A percentile compares a stretch with the other conserved stretches of the same genome.
phyloP scores from a whole-genome alignment of 768 basidiomycete species.

The Russula griseocarnosa region DNA sequence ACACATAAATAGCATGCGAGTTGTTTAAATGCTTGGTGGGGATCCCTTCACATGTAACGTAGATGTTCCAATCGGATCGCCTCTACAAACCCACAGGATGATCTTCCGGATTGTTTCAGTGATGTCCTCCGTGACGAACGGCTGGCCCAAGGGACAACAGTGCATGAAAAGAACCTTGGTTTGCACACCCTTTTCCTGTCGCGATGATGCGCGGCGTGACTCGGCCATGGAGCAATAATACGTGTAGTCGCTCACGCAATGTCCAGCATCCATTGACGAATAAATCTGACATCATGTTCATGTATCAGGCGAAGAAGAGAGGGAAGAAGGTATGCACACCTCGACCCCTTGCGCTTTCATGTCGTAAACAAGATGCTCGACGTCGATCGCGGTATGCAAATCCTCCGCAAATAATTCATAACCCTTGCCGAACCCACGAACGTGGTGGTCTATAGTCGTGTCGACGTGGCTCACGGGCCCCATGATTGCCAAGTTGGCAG shows the following conservation, averaged over 20 bases:
- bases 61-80: conserved; percentile 13
- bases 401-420: conserved; percentile 53
- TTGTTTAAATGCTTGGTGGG: background rate
- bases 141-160: conserved; percentile 64
- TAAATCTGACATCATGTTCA: conserved; percentile 49
- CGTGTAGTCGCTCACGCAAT: conserved; percentile 71
- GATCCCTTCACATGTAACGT: background rate
- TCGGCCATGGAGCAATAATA: conserved; percentile 74
- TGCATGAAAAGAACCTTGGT: conserved; percentile 63
- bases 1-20: background rate
- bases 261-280: conserved; percentile 70
- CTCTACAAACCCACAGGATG: conserved; percentile 52
- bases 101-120: conserved; percentile 61
- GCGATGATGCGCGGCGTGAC: conserved; percentile 41
- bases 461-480: conserved; percentile 13
- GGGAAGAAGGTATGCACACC: conserved; percentile 34
- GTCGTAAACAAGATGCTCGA: conserved; percentile 49
- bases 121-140: conserved; percentile 60
- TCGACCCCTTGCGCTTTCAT: conserved; percentile 47
- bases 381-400: conserved; percentile 51
- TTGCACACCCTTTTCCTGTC: conserved; percentile 28
- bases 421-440: conserved; percentile 35
- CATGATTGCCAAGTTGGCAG: conserved; percentile 15
- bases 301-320: conserved; percentile 5
- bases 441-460: conserved; percentile 20